Percentiles rank a stretch among this genome's conserved stretches.
These are phyloP conservation scores for Penicillium angulare DNA, from an alignment of 495 filamentous ascomycete species.

Conservation along the genomic window DNA sequence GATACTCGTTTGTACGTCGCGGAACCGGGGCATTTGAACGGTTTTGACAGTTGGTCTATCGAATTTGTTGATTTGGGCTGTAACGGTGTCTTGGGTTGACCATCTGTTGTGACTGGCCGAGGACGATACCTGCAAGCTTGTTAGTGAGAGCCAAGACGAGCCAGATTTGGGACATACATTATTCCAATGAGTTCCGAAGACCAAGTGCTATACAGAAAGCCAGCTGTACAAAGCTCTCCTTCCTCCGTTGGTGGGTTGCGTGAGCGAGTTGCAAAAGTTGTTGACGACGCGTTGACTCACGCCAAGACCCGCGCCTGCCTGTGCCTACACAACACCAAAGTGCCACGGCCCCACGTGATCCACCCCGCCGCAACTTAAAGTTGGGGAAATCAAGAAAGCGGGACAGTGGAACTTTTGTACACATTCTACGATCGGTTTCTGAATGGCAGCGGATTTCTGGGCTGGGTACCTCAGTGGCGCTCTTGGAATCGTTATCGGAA, in stretches of 20 bases:
- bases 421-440: neutral
- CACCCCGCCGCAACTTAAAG: conserved; percentile 9
- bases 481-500: conserved; percentile 79
- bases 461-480: conserved; percentile 83
- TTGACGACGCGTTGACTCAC: conserved; percentile 22
- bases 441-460: conserved; percentile 84
- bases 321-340: conserved; percentile 44
- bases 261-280: conserved; percentile 1
- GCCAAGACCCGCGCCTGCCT: conserved; percentile 22
- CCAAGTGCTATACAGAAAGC: neutral
- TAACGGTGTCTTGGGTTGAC: conserved; percentile 38
- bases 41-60: conserved; percentile 71
- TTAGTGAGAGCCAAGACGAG: conserved; percentile 1
- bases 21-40: conserved; percentile 91
- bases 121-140: conserved; percentile 42
- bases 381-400: conserved; percentile 8
- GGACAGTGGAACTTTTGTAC: neutral
- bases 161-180: conserved; percentile 8
- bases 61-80: conserved; percentile 46
- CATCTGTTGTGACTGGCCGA: conserved; percentile 26
- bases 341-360: conserved; percentile 37
- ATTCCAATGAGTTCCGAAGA: neutral
- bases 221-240: conserved; percentile 12
- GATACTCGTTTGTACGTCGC: conserved; percentile 68
- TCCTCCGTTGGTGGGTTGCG: neutral